Percentiles rank a stretch among this genome's conserved stretches.
These are phyloP conservation scores for Actinomucor elegans DNA, from an alignment of 371 early-diverging fungal species.

Conservation along the genomic window DNA sequence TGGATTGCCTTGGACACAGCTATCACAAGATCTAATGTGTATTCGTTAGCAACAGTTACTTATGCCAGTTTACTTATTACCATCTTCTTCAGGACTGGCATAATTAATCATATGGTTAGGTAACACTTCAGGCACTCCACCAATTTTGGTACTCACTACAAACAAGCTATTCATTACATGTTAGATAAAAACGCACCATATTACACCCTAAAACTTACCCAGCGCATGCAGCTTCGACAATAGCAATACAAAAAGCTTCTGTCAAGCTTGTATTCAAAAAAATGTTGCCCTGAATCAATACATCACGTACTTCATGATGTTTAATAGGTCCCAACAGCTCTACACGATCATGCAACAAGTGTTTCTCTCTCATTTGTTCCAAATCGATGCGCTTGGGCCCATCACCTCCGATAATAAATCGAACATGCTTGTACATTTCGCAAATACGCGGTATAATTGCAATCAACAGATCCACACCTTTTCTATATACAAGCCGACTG, in stretches of 20 bases:
- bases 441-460: constrained; percentile 95
- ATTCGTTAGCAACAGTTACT: no score
- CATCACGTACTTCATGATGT: constrained; percentile 85
- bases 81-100: constrained; percentile 89
- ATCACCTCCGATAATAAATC: constrained; percentile 97
- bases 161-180: constrained; percentile 63
- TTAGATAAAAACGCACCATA: not conserved
- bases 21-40: constrained; percentile 72
- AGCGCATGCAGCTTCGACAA: constrained; percentile 98
- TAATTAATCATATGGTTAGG: constrained; percentile 96
- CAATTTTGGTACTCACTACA: constrained; percentile 98
- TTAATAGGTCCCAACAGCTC: constrained; percentile 88
- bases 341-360: constrained; percentile 93
- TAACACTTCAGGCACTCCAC: constrained; percentile 98
- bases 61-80: no score
- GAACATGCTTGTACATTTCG: constrained; percentile 73
- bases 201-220: constrained; percentile 55
- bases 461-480: constrained; percentile 95
- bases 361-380: constrained; percentile 97
- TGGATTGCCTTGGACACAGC: constrained; percentile 77
- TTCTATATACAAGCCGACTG: constrained; percentile 94
- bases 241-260: constrained; percentile 99
- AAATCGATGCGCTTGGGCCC: constrained; percentile 96
- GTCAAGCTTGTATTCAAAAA: constrained; percentile 99
- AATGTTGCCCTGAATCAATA: constrained; percentile 94